Evolutionary conservation across 352 stramenopile genomes (phyloP), one percentile per base, ranked within the genome.

Genomic region (Phytopythium kandeliae): DNA sequence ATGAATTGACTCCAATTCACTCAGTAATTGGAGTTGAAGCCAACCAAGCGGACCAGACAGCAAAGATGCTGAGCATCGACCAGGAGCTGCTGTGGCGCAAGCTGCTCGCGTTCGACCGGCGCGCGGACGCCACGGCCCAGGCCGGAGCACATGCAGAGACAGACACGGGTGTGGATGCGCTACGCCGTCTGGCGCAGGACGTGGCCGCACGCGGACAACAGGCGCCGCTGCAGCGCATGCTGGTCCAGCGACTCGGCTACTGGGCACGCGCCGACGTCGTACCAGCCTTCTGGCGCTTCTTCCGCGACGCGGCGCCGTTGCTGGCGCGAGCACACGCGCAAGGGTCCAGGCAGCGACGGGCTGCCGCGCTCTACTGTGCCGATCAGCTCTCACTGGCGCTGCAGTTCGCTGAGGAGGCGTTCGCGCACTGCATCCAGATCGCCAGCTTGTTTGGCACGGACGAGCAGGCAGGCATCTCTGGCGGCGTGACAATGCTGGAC

Each of bases 321-420:
- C 37, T 70, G 54, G 45, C 26, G 9, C 30, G 13, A 1, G 30
- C 45, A 12, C 28, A 8, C 9, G 28, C 28, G 12, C 45, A 41
- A n/a, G 41, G 11, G 2, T 12, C 36, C 5, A 50, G 49, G 8
- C 51, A 54, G 1, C 63, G 63, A 12, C 63, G 68, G 36, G 64
- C 63, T 35, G 44, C 84, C 40, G 69, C 69, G 17, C 53, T 76
- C 46, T 73, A 76, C 19, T 83, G 67, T 40, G 67, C 63, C n/a
- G 73, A 87, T 63, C 75, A 89, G 57, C 62, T 89, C 10, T 80
- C 63, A 41, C 58, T 89, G 37, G 78, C 75, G 48, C 72, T 89
- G 58, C 73, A 87, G 56, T 86, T 87, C 46, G 78, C 75, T 2
- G 69, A 81, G 50, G 78, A 89, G 45, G 78, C 78, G 38, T 85